Evolutionary conservation across 345 rosid genomes (phyloP).

Genomic region (Hirschfeldia incana): DNA sequence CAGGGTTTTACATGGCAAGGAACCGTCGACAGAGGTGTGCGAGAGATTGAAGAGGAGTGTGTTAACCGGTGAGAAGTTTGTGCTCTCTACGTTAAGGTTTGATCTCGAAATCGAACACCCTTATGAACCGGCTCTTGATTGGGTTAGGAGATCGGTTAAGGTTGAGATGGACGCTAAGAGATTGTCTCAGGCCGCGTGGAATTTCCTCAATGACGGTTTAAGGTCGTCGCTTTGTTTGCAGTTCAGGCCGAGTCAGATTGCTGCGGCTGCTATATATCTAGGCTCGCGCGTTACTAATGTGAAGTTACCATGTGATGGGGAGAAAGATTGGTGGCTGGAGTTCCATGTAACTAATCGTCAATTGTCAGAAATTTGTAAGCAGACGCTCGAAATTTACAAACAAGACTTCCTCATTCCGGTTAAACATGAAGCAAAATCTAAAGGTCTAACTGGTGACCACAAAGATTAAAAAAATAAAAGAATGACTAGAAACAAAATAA

Average conservation of each 20-base stretch:
- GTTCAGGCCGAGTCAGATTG: constrained; percentile 14
- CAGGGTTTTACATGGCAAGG: neutral
- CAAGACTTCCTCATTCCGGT: neutral
- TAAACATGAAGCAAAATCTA: neutral
- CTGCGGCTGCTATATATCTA: constrained; percentile 13
- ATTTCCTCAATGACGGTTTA: constrained; percentile 8
- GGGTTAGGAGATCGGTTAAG: constrained; percentile 20
- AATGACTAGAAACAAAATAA: too few species aligned
- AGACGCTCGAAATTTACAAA: constrained; percentile 15
- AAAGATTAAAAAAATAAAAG: too few species aligned
- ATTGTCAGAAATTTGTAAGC: neutral
- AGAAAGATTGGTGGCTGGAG: constrained; percentile 11
- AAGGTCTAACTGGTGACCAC: too few species aligned
- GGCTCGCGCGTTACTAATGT: neutral
- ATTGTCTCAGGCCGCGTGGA: constrained; percentile 12
- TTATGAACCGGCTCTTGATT: neutral
- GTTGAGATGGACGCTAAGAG: neutral
- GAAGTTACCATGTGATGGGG: constrained; percentile 22
- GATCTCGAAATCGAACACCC: constrained; percentile 19
- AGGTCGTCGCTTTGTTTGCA: constrained; percentile 21
- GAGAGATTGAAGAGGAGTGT: neutral
- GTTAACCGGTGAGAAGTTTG: constrained; percentile 20
- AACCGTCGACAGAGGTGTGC: neutral
- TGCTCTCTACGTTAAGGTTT: constrained; percentile 18
- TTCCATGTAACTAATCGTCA: constrained; percentile 7